A percentile compares a stretch with the other conserved stretches of the same genome.
Conservation (phyloP, 108 stramenopile genomes). For the Seminavis robusta region DNA sequence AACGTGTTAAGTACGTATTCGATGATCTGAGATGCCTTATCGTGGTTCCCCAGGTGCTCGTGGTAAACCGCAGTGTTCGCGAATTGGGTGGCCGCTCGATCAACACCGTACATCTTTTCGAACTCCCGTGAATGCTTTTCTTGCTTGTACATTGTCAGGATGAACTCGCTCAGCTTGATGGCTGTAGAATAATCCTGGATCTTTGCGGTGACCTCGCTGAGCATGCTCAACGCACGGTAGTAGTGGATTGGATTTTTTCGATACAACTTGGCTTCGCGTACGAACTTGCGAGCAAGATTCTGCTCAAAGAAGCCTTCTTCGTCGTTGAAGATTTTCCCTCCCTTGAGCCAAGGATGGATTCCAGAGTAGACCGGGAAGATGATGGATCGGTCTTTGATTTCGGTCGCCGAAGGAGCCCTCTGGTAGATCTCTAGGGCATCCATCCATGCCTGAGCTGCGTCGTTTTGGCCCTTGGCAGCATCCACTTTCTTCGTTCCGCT, state of each 20-base stretch:
- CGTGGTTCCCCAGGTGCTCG: slow-evolving; percentile 19
- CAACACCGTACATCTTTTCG: slow-evolving; percentile 51
- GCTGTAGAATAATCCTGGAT: slow-evolving; percentile 40
- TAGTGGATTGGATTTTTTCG: slow-evolving; percentile 49
- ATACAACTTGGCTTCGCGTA: slow-evolving; percentile 44
- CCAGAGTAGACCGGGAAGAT: slow-evolving; percentile 56
- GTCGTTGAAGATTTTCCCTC: slow-evolving; percentile 35
- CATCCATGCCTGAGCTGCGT: slow-evolving; percentile 2
- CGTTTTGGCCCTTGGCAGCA: not conserved
- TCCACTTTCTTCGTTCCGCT: not conserved
- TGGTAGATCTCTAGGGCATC: slow-evolving; percentile 3
- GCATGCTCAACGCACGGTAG: slow-evolving; percentile 50
- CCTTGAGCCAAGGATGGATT: slow-evolving; percentile 39
- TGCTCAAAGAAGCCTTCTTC: slow-evolving; percentile 27
- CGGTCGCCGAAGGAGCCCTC: no score
- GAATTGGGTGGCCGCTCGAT: slow-evolving; percentile 45
- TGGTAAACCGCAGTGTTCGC: slow-evolving; percentile 38
- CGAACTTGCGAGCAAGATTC: slow-evolving; percentile 37
- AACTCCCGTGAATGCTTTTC: slow-evolving; percentile 44
- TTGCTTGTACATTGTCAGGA: slow-evolving; percentile 12
- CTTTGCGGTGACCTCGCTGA: slow-evolving; percentile 43
- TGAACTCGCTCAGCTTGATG: not conserved
- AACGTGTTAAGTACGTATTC: slow-evolving; percentile 35
- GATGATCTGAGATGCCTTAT: slow-evolving; percentile 31
- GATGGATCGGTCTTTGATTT: slow-evolving; percentile 34